Percentiles rank a stretch among this genome's conserved stretches.
These are phyloP conservation scores for Beauveria rudraprayagi DNA, from an alignment of 2,329 filamentous ascomycete genomes.

Conservation along the genomic window DNA sequence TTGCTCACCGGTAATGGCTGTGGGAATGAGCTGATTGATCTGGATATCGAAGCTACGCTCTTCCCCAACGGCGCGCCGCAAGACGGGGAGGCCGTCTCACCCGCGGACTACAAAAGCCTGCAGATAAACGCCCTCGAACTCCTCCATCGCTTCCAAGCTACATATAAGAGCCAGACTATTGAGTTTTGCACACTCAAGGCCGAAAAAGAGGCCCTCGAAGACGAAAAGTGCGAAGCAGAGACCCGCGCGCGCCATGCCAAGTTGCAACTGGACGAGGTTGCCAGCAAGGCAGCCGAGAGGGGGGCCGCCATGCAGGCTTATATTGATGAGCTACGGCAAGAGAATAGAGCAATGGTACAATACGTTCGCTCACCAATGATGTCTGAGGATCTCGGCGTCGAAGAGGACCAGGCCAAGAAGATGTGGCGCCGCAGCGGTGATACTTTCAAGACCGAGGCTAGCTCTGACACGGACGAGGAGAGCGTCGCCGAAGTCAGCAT, in stretches of 20 bases:
- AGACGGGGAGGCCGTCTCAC: conserved; percentile 46
- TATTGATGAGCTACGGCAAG: conserved; percentile 41
- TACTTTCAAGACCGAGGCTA: conserved; percentile 33
- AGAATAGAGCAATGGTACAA: conserved; percentile 39
- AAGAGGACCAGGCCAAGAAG: conserved; percentile 38
- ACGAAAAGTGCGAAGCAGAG: conserved; percentile 49
- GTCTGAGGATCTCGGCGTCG: conserved; percentile 46
- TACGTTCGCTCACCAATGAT: conserved; percentile 28
- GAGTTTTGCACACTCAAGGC: conserved; percentile 43
- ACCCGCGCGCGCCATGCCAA: conserved; percentile 46
- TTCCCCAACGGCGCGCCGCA: conserved; percentile 37
- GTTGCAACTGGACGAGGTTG: conserved; percentile 53
- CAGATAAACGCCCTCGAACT: conserved; percentile 49
- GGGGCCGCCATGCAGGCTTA: conserved; percentile 43
- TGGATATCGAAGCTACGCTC: conserved; percentile 48
- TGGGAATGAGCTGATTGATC: conserved; percentile 46
- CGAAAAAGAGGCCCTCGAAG: conserved; percentile 45
- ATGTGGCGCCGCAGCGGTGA: conserved; percentile 36
- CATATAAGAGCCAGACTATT: conserved; percentile 46
- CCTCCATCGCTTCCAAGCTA: conserved; percentile 47
- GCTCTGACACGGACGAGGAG: conserved; percentile 46
- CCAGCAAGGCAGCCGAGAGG: conserved; percentile 43
- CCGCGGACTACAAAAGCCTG: conserved; percentile 53
- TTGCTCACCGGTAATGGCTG: conserved; percentile 19
- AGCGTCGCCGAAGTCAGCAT: conserved; percentile 45